Evolutionary conservation across 2,329 filamentous ascomycete genomes (phyloP), one percentile per base, ranked within the genome.

Genomic region (Periconia sp.): DNA sequence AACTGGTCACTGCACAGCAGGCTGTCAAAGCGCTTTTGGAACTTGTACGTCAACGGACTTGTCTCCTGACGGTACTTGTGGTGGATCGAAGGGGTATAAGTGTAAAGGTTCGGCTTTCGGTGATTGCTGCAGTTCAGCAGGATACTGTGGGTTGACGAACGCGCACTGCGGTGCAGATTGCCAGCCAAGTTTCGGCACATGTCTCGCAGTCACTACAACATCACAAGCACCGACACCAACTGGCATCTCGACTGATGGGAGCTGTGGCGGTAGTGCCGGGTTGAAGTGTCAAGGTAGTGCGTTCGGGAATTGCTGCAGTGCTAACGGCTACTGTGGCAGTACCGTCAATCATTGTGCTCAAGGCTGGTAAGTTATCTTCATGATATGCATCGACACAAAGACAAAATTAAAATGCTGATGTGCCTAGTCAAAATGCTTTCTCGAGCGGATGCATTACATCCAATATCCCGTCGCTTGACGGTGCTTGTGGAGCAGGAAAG

Each of bases 11-110:
- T 64, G 62, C 44, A 55, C 54, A 20, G 42, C 44, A 15, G 60
- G 60, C 40, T 64, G 62, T 43, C 54, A 64, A 43, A n/a, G 46
- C 10, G 48, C 49, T 9, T 63, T 55, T 15, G 62, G 62, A 14
- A 52, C 56, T n/a, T 64, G 60, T 45, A 47, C 47, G n/a, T 43
- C 27, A 15, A 41, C 33, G 47, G 47, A 48, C 15, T 40, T 59
- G 33, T 61, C 59, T 20, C 49, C 50, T 3, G 59, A 61, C 31
- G 59, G 59, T 8, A 55, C 51, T 18, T 63, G 57, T 41, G 60
- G 60, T 11, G 55, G 57, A 27, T 43, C 23, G 2, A 60, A 53
- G n/a, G 50, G 42, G 10, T 53, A 47, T 37, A 53, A 35, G 27
- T 63, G 60, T 46, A n/a, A 49, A 27, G 55, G 56, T 15, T 57